Evolutionary conservation across 2,329 filamentous ascomycete genomes (phyloP).

Genomic region (Lasiodiplodia sp.): DNA sequence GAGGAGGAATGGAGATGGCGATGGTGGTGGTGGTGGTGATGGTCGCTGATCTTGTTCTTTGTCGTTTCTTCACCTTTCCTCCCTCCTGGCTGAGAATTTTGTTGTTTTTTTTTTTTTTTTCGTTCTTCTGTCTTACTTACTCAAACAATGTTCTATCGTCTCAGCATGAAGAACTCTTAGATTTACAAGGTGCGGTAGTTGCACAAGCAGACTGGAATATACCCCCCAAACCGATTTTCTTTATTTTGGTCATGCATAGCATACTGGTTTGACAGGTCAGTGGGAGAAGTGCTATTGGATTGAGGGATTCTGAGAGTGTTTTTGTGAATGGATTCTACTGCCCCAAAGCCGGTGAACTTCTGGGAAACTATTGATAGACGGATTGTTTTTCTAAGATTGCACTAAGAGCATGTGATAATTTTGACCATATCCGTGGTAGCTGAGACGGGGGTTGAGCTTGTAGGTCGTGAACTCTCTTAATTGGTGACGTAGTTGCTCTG

Average conservation of each 20-base stretch:
- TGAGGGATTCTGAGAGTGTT: neutral
- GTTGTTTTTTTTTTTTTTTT: neutral
- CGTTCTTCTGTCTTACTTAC: neutral
- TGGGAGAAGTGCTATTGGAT: neutral
- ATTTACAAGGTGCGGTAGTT: neutral
- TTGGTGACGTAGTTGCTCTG: too few relatives aligned
- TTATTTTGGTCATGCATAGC: neutral
- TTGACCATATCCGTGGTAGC: too few relatives aligned
- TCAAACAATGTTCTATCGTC: neutral
- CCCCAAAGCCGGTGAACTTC: too few relatives aligned
- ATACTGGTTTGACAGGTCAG: neutral
- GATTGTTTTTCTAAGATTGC: too few relatives aligned
- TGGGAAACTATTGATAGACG: too few relatives aligned
- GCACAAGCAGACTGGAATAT: constrained; percentile 2
- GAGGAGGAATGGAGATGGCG: neutral
- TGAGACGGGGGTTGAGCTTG: too few relatives aligned
- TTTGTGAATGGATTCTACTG: too few relatives aligned
- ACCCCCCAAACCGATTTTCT: neutral
- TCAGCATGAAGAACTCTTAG: neutral
- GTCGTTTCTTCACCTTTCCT: neutral
- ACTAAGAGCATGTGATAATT: too few relatives aligned
- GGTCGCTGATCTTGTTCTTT: neutral
- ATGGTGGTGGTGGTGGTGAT: constrained; percentile 5
- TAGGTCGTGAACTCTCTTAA: too few relatives aligned
- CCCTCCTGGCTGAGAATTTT: neutral